Conservation (phyloP, 140 eudicot genomes). For the Ambrosia hybrid region DNA sequence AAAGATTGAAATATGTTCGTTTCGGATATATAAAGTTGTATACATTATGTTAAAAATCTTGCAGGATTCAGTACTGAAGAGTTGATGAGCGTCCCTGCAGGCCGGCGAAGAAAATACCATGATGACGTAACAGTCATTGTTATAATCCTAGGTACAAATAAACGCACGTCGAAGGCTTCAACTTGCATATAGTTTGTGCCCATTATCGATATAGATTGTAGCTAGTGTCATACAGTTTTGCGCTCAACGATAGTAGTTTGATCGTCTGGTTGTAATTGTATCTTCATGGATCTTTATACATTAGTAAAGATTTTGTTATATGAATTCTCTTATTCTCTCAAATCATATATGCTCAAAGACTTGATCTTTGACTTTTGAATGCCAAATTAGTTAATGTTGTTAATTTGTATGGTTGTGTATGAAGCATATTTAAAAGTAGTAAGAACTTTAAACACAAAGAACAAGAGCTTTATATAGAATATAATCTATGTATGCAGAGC, state of each 20-base stretch:
- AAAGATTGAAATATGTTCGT: not conserved
- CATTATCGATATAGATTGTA: constrained; percentile 10
- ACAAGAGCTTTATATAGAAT: constrained; percentile 26
- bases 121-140: constrained; percentile 94
- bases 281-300: constrained; percentile 16
- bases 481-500: constrained; percentile 33
- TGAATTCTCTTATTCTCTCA: not conserved
- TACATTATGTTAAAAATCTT: constrained; percentile 12
- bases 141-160: constrained; percentile 69
- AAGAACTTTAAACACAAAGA: constrained; percentile 11
- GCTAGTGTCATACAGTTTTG: constrained; percentile 39
- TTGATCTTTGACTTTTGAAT: constrained; percentile 19
- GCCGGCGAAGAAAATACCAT: constrained; percentile 90
- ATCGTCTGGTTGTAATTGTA: constrained; percentile 21
- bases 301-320: constrained; percentile 26
- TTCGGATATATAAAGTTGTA: not conserved
- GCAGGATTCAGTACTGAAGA: constrained; percentile 91
- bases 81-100: constrained; percentile 81
- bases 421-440: constrained; percentile 31
- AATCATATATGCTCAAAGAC: constrained; percentile 12
- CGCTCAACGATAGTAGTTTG: constrained; percentile 24
- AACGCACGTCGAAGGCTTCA: constrained; percentile 91
- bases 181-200: constrained; percentile 51
- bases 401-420: constrained; percentile 22
- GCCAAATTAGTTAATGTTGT: not conserved